Conservation (phyloP, 352 stramenopile species). For the Phytophthora sp. region DNA sequence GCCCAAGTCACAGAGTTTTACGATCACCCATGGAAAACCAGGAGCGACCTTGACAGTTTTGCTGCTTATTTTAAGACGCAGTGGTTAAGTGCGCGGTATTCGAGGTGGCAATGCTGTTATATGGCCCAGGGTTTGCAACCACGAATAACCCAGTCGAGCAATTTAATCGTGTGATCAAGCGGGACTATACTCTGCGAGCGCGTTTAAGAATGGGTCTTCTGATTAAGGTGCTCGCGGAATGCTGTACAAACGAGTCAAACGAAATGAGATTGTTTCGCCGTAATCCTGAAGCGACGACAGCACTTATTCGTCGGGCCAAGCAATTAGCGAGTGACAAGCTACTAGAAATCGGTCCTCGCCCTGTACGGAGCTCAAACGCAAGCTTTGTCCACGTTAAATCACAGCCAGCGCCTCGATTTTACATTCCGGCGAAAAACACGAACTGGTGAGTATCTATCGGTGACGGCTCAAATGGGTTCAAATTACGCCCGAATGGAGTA, state of each 20-base stretch:
- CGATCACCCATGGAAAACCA: neutral
- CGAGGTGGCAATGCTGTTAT: conserved; percentile 22
- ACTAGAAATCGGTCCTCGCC: too few species aligned
- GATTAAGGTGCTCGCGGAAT: neutral
- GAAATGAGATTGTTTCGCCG: neutral
- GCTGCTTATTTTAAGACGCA: conserved; percentile 8
- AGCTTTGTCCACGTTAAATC: too few species aligned
- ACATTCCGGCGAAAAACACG: neutral
- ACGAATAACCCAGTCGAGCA: too few species aligned
- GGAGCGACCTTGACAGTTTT: neutral
- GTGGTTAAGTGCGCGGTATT: conserved; percentile 13
- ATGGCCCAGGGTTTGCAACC: conserved; percentile 8
- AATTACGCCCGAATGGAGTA: conserved; percentile 11
- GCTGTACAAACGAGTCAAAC: neutral
- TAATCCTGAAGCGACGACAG: neutral
- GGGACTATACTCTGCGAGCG: conserved; percentile 12
- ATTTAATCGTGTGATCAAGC: conserved; percentile 27
- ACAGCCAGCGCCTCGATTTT: neutral
- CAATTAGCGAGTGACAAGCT: too few species aligned
- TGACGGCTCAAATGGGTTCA: conserved; percentile 1
- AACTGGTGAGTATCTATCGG: neutral
- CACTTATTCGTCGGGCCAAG: neutral
- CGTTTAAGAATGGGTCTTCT: conserved; percentile 12
- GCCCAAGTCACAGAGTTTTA: neutral
- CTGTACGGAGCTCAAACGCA: too few species aligned